These are phyloP conservation scores for Sarcocystis neurona DNA, from an alignment of 169 alveolate species.

Conservation along the genomic window DNA sequence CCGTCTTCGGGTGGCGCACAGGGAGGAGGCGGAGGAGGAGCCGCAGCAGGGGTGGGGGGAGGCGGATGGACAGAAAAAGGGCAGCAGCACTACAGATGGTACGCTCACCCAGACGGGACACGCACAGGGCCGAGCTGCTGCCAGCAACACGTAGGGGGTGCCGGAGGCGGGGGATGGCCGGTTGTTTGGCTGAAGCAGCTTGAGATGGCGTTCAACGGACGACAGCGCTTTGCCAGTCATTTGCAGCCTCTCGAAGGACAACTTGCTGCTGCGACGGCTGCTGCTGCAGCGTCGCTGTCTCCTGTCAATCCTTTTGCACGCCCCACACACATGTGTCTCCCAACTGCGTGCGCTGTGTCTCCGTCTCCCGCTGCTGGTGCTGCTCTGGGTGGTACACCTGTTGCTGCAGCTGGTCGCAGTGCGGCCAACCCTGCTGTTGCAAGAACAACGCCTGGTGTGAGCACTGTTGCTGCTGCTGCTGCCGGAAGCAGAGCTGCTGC, in stretches of 20 bases:
- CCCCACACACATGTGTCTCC: too few relatives aligned
- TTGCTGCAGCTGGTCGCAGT: too few relatives aligned
- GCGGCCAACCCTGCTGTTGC: too few relatives aligned
- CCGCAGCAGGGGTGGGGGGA: background rate
- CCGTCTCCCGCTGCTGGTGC: too few relatives aligned
- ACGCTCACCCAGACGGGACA: constrained; percentile 26
- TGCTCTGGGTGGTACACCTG: too few relatives aligned
- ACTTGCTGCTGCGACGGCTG: background rate
- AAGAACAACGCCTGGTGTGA: too few relatives aligned
- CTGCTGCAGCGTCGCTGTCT: background rate
- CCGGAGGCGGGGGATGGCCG: constrained; percentile 47
- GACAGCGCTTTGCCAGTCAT: background rate
- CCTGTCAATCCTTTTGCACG: too few relatives aligned
- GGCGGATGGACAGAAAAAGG: background rate
- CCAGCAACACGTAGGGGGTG: constrained; percentile 23
- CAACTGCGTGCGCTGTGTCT: too few relatives aligned
- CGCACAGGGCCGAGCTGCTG: constrained; percentile 3
- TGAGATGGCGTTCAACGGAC: constrained; percentile 21
- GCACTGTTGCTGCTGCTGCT: too few relatives aligned
- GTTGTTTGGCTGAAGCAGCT: constrained; percentile 15
- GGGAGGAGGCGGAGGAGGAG: background rate
- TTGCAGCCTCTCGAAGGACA: background rate
- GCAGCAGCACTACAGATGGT: background rate
- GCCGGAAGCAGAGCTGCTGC: too few relatives aligned
- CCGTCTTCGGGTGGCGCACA: background rate